Evolutionary conservation across 208 protist genomes (phyloP).

Genomic region (Leishmania aethiopica): DNA sequence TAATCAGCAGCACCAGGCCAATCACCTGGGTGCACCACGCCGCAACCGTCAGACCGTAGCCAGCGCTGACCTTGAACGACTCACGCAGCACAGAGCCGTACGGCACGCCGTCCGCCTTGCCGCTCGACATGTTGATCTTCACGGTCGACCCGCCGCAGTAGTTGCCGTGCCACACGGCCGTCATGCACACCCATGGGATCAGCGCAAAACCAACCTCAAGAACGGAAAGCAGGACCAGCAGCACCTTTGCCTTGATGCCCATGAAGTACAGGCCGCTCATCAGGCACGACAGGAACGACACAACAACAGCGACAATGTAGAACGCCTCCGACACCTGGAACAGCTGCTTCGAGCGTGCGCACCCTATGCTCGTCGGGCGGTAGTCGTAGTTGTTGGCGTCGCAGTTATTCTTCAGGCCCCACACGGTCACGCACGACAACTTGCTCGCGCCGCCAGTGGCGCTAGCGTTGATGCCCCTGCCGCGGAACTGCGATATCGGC

Average conservation of each 20-base stretch:
- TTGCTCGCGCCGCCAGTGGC: slow-evolving; percentile 24
- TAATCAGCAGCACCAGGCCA: slow-evolving; percentile 33
- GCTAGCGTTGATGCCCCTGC: slow-evolving; percentile 24
- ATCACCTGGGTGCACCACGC: slow-evolving; percentile 52
- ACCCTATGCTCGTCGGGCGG: slow-evolving; percentile 18
- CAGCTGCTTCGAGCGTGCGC: slow-evolving; percentile 32
- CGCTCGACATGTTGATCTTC: slow-evolving; percentile 7
- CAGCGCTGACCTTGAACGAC: slow-evolving; percentile 45
- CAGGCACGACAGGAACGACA: slow-evolving; percentile 35
- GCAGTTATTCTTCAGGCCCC: slow-evolving; percentile 65
- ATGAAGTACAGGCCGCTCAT: slow-evolving; percentile 36
- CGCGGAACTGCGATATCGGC: slow-evolving; percentile 62
- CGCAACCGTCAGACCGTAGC: slow-evolving; percentile 40
- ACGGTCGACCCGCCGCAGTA: slow-evolving; percentile 30
- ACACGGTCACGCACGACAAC: slow-evolving; percentile 52
- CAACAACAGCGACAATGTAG: slow-evolving; percentile 59
- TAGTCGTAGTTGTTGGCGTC: slow-evolving; percentile 25
- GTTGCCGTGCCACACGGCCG: slow-evolving; percentile 37
- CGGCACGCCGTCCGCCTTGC: slow-evolving; percentile 33
- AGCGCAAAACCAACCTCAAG: slow-evolving; percentile 32
- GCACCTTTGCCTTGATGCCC: slow-evolving; percentile 27
- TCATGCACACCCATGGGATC: slow-evolving; percentile 65
- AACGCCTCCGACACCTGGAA: slow-evolving; percentile 60
- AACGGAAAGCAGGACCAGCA: slow-evolving; percentile 31
- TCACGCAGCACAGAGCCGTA: slow-evolving; percentile 28